phyloP scores from a whole-genome alignment of 1,284 basidiomycete genomes.

The Sporisorium scitamineum region DNA sequence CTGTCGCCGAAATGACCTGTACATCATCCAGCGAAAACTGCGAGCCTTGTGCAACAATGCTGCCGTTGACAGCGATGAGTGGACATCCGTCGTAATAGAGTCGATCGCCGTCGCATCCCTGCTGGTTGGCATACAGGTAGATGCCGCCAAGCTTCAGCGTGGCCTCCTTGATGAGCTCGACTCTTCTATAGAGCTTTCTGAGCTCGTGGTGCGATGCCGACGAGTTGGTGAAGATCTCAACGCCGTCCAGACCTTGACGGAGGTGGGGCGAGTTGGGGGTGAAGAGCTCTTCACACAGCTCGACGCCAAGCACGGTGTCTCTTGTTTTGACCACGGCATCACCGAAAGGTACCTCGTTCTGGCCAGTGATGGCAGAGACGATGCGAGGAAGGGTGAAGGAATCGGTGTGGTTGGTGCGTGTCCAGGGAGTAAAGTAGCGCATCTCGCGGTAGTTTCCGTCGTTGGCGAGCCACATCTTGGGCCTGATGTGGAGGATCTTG shows the following conservation, averaged over 20 bases:
- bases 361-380: constrained; percentile 86
- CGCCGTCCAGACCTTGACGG: constrained; percentile 94
- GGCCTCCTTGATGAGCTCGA: constrained; percentile 96
- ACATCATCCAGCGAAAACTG: constrained; percentile 97
- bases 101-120: constrained; percentile 97
- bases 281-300: constrained; percentile 96
- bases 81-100: constrained; percentile 98
- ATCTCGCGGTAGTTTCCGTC: constrained; percentile 98
- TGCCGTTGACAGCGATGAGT: constrained; percentile 93
- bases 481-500: constrained; percentile 90
- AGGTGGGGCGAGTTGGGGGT: constrained; percentile 97
- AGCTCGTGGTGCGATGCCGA: constrained; percentile 97
- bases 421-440: constrained; percentile 96
- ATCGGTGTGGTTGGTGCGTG: constrained; percentile 86
- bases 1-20: constrained; percentile 92
- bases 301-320: constrained; percentile 96
- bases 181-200: constrained; percentile 87
- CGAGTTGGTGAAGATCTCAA: constrained; percentile 98
- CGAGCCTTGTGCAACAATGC: constrained; percentile 90
- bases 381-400: constrained; percentile 89
- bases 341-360: constrained; percentile 94
- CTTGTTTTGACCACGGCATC: constrained; percentile 91
- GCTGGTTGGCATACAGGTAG: constrained; percentile 98
- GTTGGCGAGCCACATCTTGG: constrained; percentile 99
- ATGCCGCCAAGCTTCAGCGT: constrained; percentile 96